phyloP scores from a whole-genome alignment of 2,329 filamentous ascomycete genomes.

The Penicillium freii region DNA sequence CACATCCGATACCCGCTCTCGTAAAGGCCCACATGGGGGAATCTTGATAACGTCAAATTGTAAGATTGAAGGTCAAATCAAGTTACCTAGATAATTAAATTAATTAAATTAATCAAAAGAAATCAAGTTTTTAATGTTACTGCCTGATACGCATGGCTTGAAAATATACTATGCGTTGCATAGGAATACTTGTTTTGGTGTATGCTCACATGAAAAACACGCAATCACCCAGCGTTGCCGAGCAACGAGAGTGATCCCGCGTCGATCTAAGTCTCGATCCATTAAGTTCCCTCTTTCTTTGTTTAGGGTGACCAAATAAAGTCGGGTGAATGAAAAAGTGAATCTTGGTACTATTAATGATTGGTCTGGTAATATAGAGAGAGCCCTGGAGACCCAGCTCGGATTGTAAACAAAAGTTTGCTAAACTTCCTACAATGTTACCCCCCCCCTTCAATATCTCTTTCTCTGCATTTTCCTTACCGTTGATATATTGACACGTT shows the following conservation, averaged over 20 bases:
- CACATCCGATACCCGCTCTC: not conserved
- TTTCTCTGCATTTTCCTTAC: not conserved
- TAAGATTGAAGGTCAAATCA: not conserved
- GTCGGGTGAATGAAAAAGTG: not conserved
- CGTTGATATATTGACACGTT: not conserved
- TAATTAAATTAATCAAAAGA: not conserved
- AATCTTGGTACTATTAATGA: slow-evolving; percentile 4
- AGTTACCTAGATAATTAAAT: not conserved
- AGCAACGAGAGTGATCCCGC: slow-evolving; percentile 20
- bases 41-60: not conserved
- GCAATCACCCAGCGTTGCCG: slow-evolving; percentile 16
- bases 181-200: not conserved
- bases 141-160: not conserved
- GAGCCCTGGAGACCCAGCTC: not conserved
- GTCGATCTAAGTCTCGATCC: slow-evolving; percentile 16
- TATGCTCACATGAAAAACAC: not conserved
- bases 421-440: not conserved
- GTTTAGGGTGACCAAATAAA: slow-evolving; percentile 12
- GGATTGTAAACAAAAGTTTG: slow-evolving; percentile 5
- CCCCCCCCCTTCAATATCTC: not conserved
- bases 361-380: slow-evolving; percentile 11
- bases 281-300: slow-evolving; percentile 16
- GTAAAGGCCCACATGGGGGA: not conserved
- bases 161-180: slow-evolving; percentile 1
- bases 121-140: not conserved